Base-by-base conservation (phyloP, 805 yeast species). In the Priceomyces medius region DNA sequence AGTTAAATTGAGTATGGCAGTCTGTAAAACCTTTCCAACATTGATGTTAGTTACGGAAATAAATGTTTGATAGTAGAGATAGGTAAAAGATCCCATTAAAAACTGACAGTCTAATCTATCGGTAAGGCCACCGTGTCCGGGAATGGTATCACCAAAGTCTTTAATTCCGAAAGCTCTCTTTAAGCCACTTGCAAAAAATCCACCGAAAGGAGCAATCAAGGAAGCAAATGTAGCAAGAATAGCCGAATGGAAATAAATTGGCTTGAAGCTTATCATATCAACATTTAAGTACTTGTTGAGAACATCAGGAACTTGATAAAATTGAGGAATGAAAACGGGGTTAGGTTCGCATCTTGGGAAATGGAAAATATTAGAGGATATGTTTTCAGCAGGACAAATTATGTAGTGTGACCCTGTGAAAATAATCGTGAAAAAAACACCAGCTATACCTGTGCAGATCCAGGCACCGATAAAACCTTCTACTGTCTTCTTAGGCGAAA, bases 391-490 rank as follows among this genome's bases (percentile, higher is more conserved):
- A 8, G 98, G 98, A 62, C 99, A 93, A 47, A 85, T 87, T 73
- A 93, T 68, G 63, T 84, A 93, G 55, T 77, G 77, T 50, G 79
- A 81, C 38, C 79, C 75, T 28, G 85, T 71, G 48, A 89, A 71
- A 39, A 83, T 57, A 51, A 77, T 77, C 2, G 95, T 76, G 40
- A 89, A 73, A 5, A 81, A 40, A 20, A 88, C 64, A 1, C 91
- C 88, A 47, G 86, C 81, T 26, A 85, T 47, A 5, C 87, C 82
- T 7, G 99, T 93, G 58, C 93, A 91, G 36, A 88, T 64, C 99
- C 99, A 93, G 13, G 98, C 99, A 39, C 99, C 99, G 37, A 91
- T 68, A 56, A 93, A 93, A 2, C 99, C 99, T 68, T 93, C 99
- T 27, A 91, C 89, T 3, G 99, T 93, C 68, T 93, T 93, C 66